Base-by-base conservation (phyloP, 495 filamentous ascomycete species). In the Trichoderma reesei region DNA sequence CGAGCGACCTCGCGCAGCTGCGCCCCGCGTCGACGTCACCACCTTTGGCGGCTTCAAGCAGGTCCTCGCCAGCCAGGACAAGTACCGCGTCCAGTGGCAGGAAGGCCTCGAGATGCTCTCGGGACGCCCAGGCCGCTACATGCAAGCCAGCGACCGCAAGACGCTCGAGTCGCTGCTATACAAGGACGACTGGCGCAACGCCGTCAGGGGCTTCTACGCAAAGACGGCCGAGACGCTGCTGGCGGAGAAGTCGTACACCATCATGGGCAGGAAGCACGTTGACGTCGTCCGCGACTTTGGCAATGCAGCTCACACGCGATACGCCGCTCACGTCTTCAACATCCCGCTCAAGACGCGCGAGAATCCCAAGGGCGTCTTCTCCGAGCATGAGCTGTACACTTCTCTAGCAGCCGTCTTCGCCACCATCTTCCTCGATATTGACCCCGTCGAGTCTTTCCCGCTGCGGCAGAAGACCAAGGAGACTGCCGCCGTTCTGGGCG, bases 281-380 rank as follows among this genome's bases (percentile, higher is more conserved):
- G 91, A 96, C 62, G 81, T 91, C 41, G 82, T 90, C 31, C 82
- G 87, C 60, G 89, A 94, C 68, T 81, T 93, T 34, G 88, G 86
- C 59, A 92, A 92, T 68, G 67, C 90, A 5, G 87, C 84, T 0
- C 86, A 86, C 3, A 83, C 88, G 7, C 82, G 88, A 68, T 92
- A 94, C 61, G 88, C 83, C 3, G 80, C 90, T 8, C 81, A 80
- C 36, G 71, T 92, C 36, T 91, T 92, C 71, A 84, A 83, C 31
- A 79, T 96, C 2, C 87, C 90, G 0, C 75, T 96, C 65, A 88
- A 89, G 75, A 87, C 83, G 41, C 81, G 85, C 65, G 82, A 86
- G 36, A 84, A 86, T 69, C 79, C 85, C 11, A 82, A 81, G 65
- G 89, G 88, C 5, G 75, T 90, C 41, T 92, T 91, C 75, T 89